Percentiles rank a stretch among this genome's conserved stretches.
These are phyloP conservation scores for Calendula officinalis DNA, from an alignment of 129 eudicot genomes.

Conservation along the genomic window DNA sequence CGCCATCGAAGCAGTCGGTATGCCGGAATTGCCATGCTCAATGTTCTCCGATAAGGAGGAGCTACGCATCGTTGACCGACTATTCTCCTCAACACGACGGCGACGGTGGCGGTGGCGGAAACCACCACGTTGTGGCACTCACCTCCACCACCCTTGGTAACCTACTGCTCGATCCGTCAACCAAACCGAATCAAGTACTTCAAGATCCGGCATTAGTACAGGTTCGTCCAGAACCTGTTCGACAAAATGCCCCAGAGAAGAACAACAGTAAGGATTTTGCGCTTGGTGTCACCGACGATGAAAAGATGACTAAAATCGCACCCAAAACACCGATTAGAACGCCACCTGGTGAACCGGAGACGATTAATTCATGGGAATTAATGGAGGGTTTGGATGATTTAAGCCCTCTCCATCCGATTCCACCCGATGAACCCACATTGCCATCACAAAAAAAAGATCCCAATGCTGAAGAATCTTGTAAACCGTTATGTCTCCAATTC, in stretches of 20 bases:
- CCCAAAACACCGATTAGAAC: constrained; percentile 61
- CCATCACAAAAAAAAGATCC: constrained; percentile 27
- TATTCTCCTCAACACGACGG: constrained; percentile 34
- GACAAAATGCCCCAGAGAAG: constrained; percentile 17
- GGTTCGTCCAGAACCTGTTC: background rate
- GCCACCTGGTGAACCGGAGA: constrained; percentile 85
- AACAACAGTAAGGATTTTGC: constrained; percentile 25
- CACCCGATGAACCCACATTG: constrained; percentile 21
- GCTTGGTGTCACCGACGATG: constrained; percentile 54
- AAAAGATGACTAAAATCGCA: constrained; percentile 42
- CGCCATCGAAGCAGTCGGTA: constrained; percentile 59
- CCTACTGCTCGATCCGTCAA: constrained; percentile 17
- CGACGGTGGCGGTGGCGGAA: constrained; percentile 20
- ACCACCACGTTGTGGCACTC: constrained; percentile 54
- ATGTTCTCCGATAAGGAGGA: constrained; percentile 52
- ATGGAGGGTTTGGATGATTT: constrained; percentile 95
- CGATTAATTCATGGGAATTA: constrained; percentile 75
- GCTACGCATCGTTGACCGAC: constrained; percentile 59
- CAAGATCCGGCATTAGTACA: background rate
- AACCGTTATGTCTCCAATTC: constrained; percentile 32
- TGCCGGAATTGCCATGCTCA: constrained; percentile 62
- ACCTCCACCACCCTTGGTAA: constrained; percentile 74
- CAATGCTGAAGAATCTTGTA: background rate
- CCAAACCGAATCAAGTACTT: background rate
- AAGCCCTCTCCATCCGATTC: constrained; percentile 52